phyloP scores from a whole-genome alignment of 441 rosid species.

The Brassica hybrid region DNA sequence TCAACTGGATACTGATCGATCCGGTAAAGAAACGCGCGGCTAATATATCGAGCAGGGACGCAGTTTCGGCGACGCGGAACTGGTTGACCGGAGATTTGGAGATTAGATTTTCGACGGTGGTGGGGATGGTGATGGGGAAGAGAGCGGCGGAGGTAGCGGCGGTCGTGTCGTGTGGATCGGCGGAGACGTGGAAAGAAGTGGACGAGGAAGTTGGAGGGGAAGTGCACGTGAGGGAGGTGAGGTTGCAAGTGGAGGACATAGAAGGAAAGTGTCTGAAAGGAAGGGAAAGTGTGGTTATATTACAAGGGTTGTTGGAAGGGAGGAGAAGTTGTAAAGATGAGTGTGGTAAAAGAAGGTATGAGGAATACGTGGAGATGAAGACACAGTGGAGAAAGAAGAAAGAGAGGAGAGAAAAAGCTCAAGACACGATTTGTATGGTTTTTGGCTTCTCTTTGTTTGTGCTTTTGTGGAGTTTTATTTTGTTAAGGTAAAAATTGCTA shows the following conservation, averaged over 20 bases:
- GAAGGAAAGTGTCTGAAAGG: conserved; percentile 73
- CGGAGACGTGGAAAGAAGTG: conserved; percentile 59
- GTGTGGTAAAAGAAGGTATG: conserved; percentile 46
- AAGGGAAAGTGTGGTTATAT: conserved; percentile 64
- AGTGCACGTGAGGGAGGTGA: conserved; percentile 72
- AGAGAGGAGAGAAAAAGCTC: conserved; percentile 47
- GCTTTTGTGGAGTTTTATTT: conserved; percentile 52
- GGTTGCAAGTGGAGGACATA: conserved; percentile 75
- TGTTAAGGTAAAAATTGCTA: conserved; percentile 35
- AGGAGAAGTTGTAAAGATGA: conserved; percentile 47
- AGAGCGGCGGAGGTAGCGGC: conserved; percentile 48
- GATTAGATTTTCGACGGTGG: conserved; percentile 52
- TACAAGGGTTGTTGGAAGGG: conserved; percentile 50
- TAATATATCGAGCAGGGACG: conserved; percentile 59
- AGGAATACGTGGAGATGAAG: conserved; percentile 46
- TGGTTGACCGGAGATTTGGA: conserved; percentile 76
- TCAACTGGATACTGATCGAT: conserved; percentile 79
- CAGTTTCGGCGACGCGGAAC: conserved; percentile 65
- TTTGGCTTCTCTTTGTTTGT: conserved; percentile 49
- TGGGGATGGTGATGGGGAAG: conserved; percentile 12
- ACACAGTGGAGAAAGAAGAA: conserved; percentile 43
- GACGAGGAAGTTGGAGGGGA: conserved; percentile 55
- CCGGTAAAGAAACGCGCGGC: conserved; percentile 56
- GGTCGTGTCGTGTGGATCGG: conserved; percentile 61
- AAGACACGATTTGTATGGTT: conserved; percentile 53